A percentile compares a stretch with the other conserved stretches of the same genome.
Evolutionary conservation across 1,284 basidiomycete genomes (phyloP).

Genomic region (Retiboletus fuscus): DNA sequence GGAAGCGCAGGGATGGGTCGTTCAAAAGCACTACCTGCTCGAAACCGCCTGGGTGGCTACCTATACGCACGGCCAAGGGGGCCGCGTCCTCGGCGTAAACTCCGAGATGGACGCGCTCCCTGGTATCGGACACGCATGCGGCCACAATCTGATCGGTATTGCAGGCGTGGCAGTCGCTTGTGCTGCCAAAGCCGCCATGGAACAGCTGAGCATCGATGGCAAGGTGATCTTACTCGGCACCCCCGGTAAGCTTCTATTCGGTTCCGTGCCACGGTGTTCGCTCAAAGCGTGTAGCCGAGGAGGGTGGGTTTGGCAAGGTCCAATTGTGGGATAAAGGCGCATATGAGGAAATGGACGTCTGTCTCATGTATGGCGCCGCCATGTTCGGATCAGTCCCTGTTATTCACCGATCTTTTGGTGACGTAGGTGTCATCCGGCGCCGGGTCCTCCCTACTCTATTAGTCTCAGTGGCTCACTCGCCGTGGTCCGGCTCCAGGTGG

Average conservation of each 20-base stretch:
- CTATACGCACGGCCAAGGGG: slow-evolving; percentile 66
- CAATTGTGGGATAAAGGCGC: slow-evolving; percentile 71
- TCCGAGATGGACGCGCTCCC: slow-evolving; percentile 80
- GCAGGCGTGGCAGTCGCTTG: slow-evolving; percentile 76
- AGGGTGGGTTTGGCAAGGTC: slow-evolving; percentile 79
- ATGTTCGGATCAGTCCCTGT: background rate
- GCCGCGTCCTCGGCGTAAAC: slow-evolving; percentile 75
- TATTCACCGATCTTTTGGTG: slow-evolving; percentile 3
- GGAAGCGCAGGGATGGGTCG: slow-evolving; percentile 67
- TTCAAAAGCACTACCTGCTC: slow-evolving; percentile 67
- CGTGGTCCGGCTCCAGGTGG: slow-evolving; percentile 59
- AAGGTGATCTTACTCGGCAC: slow-evolving; percentile 82
- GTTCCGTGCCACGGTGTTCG: background rate
- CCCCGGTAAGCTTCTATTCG: slow-evolving; percentile 59
- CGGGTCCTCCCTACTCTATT: slow-evolving; percentile 66
- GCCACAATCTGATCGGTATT: slow-evolving; percentile 85
- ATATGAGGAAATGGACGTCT: slow-evolving; percentile 76
- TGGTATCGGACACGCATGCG: slow-evolving; percentile 81
- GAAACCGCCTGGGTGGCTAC: slow-evolving; percentile 81
- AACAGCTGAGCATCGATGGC: slow-evolving; percentile 69
- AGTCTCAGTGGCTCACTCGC: slow-evolving; percentile 67
- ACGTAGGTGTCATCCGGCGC: slow-evolving; percentile 70
- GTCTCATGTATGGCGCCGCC: slow-evolving; percentile 65
- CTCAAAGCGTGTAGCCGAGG: slow-evolving; percentile 65
- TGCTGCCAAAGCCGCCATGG: slow-evolving; percentile 68